Evolutionary conservation across 345 rosid genomes (phyloP).

Genomic region (Syzygium grande): DNA sequence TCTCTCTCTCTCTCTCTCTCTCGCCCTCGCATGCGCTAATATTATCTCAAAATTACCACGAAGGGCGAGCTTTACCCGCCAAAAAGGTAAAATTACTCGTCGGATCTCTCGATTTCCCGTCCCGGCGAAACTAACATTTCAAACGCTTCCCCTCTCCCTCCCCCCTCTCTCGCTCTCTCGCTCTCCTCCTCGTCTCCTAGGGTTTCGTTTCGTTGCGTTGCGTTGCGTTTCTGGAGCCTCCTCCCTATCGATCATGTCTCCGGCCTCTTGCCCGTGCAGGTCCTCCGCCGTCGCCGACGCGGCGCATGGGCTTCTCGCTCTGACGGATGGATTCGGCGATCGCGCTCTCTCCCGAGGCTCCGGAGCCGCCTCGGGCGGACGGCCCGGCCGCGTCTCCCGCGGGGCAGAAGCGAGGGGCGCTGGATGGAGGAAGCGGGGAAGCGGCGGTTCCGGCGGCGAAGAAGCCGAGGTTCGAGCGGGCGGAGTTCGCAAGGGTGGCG

Average conservation of each 20-base stretch:
- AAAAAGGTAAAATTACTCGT: conserved; percentile 7
- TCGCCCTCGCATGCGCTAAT: background rate
- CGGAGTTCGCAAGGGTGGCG: conserved; percentile 48
- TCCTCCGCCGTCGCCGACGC: background rate
- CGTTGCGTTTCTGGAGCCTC: background rate
- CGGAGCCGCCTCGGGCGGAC: background rate
- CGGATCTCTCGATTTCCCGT: background rate
- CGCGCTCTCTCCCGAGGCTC: conserved; percentile 3
- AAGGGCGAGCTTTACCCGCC: conserved; percentile 28
- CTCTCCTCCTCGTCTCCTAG: background rate
- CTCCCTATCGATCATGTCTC: background rate
- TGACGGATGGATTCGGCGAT: conserved; percentile 19
- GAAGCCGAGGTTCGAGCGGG: conserved; percentile 16
- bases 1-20: background rate
- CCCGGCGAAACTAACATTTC: background rate
- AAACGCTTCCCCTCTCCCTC: background rate
- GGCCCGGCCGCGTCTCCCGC: background rate
- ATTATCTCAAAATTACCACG: background rate
- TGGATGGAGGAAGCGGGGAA: conserved; percentile 7
- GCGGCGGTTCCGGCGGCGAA: conserved; percentile 15
- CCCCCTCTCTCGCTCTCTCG: background rate
- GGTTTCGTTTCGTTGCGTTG: background rate
- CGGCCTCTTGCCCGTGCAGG: background rate
- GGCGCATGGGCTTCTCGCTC: background rate
- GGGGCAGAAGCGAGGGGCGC: conserved; percentile 20